These are phyloP conservation scores for Pulicaria dysenterica DNA, from an alignment of 129 eudicot genomes.

Conservation along the genomic window DNA sequence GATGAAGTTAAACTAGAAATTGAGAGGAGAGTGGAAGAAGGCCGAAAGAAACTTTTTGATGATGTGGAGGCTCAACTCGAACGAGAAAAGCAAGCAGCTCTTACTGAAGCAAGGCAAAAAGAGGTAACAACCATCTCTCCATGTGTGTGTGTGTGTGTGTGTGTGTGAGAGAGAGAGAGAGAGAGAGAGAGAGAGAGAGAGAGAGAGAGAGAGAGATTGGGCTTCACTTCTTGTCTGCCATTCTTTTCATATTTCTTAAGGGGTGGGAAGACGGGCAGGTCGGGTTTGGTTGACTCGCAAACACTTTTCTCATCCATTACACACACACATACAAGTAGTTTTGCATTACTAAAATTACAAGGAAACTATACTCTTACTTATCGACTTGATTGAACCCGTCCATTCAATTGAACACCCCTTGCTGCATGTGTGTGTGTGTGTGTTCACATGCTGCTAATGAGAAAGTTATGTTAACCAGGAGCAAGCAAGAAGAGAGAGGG, in stretches of 20 bases:
- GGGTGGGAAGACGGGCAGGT: neutral
- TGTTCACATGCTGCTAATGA: neutral
- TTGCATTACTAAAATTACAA: too few species aligned
- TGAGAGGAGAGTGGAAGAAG: slow-evolving; percentile 68
- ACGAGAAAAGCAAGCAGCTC: slow-evolving; percentile 84
- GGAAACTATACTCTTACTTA: too few species aligned
- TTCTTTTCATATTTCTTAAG: neutral
- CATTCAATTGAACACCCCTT: too few species aligned
- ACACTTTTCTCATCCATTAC: neutral
- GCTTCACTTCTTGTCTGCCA: too few species aligned
- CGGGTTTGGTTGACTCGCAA: neutral
- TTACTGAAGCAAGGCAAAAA: slow-evolving; percentile 76
- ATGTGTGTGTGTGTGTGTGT: too few species aligned
- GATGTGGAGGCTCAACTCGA: slow-evolving; percentile 78
- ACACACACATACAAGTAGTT: too few species aligned
- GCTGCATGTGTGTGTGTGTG: too few species aligned
- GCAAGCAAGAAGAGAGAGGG: slow-evolving; percentile 89
- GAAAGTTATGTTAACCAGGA: slow-evolving; percentile 48
- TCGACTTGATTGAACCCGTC: too few species aligned
- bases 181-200: too few species aligned
- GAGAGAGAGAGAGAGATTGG: too few species aligned
- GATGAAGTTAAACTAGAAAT: slow-evolving; percentile 73
- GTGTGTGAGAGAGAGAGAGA: too few species aligned
- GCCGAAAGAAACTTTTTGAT: slow-evolving; percentile 62
- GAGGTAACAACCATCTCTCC: slow-evolving; percentile 46